Conservation (phyloP, 176 grass and related monocot species). For the Cenchrus americanus region DNA sequence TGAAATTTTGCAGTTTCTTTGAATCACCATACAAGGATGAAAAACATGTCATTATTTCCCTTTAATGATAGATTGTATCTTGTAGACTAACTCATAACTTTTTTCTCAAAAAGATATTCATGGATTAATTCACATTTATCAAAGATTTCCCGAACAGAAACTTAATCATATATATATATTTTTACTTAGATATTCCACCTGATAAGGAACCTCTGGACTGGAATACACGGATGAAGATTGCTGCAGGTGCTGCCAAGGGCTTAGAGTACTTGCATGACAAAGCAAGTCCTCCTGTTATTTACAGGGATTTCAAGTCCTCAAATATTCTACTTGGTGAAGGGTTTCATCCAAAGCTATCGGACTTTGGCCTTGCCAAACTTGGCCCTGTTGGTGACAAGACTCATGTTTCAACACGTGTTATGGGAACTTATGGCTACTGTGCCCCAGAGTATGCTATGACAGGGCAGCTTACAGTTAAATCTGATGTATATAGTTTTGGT, state of each 20-base stretch:
- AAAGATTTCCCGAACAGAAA: background rate
- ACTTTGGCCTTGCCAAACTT: conserved; percentile 92
- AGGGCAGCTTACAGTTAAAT: conserved; percentile 86
- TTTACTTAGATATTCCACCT: conserved; percentile 76
- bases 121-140: background rate
- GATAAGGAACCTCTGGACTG: conserved; percentile 89
- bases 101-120: conserved; percentile 16
- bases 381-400: conserved; percentile 93
- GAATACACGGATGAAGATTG: conserved; percentile 94
- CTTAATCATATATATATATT: conserved; percentile 22
- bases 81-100: conserved; percentile 1
- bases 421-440: conserved; percentile 94
- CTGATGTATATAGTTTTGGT: conserved; percentile 92
- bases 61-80: conserved; percentile 31
- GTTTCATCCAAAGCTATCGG: conserved; percentile 83
- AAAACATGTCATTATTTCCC: background rate
- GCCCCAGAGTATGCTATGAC: conserved; percentile 97
- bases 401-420: conserved; percentile 90
- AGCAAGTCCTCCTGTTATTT: conserved; percentile 86
- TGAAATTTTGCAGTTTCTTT: conserved; percentile 20
- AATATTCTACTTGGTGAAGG: conserved; percentile 85
- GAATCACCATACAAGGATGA: conserved; percentile 14
- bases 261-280: conserved; percentile 93
- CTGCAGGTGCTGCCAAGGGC: conserved; percentile 87
- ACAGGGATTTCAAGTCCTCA: conserved; percentile 92